Conservation (phyloP, 305 asterid genomes). For the Ilex paraguariensis region DNA sequence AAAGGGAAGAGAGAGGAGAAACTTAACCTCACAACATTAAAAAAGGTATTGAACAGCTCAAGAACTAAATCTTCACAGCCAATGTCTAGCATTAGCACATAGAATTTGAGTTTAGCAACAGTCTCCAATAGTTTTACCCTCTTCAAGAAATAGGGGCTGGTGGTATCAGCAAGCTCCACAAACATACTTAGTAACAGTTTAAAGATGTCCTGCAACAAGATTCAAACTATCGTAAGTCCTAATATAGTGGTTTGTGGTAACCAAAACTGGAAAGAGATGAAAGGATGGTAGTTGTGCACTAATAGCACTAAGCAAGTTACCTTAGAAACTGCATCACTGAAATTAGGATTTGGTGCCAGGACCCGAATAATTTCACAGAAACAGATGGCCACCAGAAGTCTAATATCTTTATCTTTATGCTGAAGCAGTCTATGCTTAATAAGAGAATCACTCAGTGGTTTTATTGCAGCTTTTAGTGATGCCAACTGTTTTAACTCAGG, state of each 20-base stretch:
- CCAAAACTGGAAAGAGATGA: neutral
- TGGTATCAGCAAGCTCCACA: conserved; percentile 57
- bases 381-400: conserved; percentile 68
- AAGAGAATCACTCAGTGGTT: conserved; percentile 56
- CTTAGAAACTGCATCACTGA: conserved; percentile 47
- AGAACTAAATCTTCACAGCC: conserved; percentile 75
- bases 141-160: conserved; percentile 50
- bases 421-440: conserved; percentile 51
- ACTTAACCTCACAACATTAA: conserved; percentile 63
- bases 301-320: conserved; percentile 29
- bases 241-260: neutral
- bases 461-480: conserved; percentile 31
- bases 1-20: conserved; percentile 8
- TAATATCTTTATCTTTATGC: conserved; percentile 67
- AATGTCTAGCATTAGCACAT: conserved; percentile 68
- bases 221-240: neutral
- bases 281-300: neutral
- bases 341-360: conserved; percentile 72
- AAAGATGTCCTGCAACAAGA: conserved; percentile 58
- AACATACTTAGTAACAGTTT: conserved; percentile 54
- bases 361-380: conserved; percentile 59
- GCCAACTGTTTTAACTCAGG: conserved; percentile 48
- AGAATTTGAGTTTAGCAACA: conserved; percentile 57
- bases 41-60: conserved; percentile 68
- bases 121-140: conserved; percentile 64